These are phyloP conservation scores for Cladophialophora carrionii DNA, from an alignment of 2,329 filamentous ascomycete species.

Conservation along the genomic window DNA sequence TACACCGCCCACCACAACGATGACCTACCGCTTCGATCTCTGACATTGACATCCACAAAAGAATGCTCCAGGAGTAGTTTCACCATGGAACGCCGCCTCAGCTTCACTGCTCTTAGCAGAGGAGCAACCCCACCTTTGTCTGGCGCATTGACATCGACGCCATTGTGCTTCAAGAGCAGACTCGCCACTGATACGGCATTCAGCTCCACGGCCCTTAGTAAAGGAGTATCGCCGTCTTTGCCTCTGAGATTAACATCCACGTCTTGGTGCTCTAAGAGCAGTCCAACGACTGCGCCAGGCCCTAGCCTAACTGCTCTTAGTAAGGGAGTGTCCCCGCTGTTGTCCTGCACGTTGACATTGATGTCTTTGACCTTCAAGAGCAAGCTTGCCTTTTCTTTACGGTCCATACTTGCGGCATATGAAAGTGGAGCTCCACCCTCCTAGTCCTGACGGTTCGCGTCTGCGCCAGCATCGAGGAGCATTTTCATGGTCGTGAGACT, in stretches of 20 bases:
- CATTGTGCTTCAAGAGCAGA: not conserved
- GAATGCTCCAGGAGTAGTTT: not conserved
- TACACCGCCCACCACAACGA: not conserved
- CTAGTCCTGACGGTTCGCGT: not conserved
- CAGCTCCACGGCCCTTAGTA: not conserved
- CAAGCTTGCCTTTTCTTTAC: not conserved
- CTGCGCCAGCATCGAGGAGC: slow-evolving; percentile 1
- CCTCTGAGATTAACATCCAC: not conserved
- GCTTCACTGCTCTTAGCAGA: not conserved
- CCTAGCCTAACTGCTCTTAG: not conserved
- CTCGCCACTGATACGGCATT: not conserved
- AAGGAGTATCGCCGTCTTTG: not conserved
- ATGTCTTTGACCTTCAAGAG: not conserved
- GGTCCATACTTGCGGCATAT: not conserved
- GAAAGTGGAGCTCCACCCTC: not conserved
- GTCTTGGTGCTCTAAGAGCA: not conserved
- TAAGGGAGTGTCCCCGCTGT: not conserved
- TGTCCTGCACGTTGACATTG: not conserved
- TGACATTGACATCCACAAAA: not conserved
- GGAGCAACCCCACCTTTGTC: not conserved
- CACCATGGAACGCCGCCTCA: not conserved
- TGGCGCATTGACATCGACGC: not conserved
- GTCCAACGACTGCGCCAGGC: not conserved
- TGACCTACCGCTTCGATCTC: not conserved
- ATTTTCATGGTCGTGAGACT: not conserved